Base-by-base conservation (phyloP, 352 stramenopile species). In the Peronosclerospora sorghi region DNA sequence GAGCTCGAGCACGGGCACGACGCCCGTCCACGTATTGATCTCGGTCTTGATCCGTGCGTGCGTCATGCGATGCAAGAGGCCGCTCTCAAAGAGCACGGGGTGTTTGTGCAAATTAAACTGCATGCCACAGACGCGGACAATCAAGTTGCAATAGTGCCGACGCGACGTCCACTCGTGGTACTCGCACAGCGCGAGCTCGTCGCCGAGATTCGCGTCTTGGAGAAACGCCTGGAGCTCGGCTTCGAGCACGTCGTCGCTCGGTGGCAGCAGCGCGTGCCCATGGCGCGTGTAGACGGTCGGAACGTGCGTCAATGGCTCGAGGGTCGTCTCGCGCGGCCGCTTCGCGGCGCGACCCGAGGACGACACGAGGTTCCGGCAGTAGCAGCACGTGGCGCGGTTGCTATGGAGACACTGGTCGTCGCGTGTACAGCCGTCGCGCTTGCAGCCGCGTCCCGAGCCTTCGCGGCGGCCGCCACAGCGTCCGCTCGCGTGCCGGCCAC, bases 31-130 rank as follows among this genome's bases (percentile, higher is more conserved):
- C 41, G 32, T 45, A 20, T 32, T 35, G 4, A 37, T 36, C 2
- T 45, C 41, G 6, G 43, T 45, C 10, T 65, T 39, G 24, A 64
- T 10, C n/a, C 35, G 41, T 23, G 66, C 53, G 7, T 58, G 51
- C 29, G 62, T 53, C 53, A 68, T 69, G 13, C 53, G 45, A 45
- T 69, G 59, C 42, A 86, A 54, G 21, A 62, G 55, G 26, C 35
- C 45, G 36, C 61, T 73, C 45, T 80, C 67, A 4, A 83, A 35
- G 15, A 86, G 55, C 65, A 83, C 70, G 18, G 72, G 71, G 37
- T 73, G 59, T 34, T 80, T 82, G 58, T 86, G 74, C 45, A 84
- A 40, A 51, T 84, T 83, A 58, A 86, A 86, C 48, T 83, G 69
- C 8, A 42, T 65, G 45, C 70, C 70, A 28, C 62, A 69, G 8